phyloP scores from a whole-genome alignment of 2,329 filamentous ascomycete species.

The Epichloe hybrida region DNA sequence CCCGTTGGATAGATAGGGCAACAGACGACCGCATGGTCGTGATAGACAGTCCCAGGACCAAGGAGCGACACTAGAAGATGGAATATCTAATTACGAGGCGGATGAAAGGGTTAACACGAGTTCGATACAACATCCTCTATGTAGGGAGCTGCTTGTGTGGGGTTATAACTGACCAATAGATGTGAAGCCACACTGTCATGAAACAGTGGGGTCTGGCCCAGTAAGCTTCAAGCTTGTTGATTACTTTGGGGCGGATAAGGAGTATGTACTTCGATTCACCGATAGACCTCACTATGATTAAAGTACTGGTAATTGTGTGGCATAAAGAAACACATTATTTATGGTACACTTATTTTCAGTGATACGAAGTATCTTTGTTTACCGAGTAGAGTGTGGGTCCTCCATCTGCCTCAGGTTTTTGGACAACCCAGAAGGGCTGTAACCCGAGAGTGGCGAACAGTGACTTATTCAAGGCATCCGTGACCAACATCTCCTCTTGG shows the following conservation, averaged over 20 bases:
- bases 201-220: constrained; percentile 3
- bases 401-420: background rate
- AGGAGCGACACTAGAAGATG: background rate
- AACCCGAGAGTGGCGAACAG: too few relatives aligned
- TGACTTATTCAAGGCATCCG: background rate
- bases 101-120: constrained; percentile 1
- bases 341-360: too few relatives aligned
- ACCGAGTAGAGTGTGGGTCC: too few relatives aligned
- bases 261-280: too few relatives aligned
- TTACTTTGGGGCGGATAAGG: background rate
- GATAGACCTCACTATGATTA: background rate
- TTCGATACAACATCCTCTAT: background rate
- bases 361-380: too few relatives aligned
- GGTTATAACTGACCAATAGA: constrained; percentile 2
- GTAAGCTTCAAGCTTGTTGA: constrained; percentile 5
- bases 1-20: constrained; percentile 48
- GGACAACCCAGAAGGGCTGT: too few relatives aligned
- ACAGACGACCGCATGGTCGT: constrained; percentile 35
- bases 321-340: background rate
- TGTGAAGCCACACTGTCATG: background rate
- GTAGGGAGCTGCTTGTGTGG: background rate
- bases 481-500: background rate
- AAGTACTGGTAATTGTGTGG: too few relatives aligned
- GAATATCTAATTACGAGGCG: background rate
- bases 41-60: constrained; percentile 8